Evolutionary conservation across 495 filamentous ascomycete genomes (phyloP).

Genomic region (Physcia stellaris): DNA sequence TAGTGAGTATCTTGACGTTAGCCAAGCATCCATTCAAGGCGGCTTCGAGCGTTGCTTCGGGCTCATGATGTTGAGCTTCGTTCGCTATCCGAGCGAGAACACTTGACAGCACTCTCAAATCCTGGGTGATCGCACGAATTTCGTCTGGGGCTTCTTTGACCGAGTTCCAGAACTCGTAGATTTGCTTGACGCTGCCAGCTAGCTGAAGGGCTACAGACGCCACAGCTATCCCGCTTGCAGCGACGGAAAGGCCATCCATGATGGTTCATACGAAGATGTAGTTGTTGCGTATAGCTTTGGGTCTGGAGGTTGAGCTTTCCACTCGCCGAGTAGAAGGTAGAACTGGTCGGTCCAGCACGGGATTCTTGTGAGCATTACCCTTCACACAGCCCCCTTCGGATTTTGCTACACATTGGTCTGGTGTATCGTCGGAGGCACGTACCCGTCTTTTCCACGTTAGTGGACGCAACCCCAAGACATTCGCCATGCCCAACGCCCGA

Average conservation of each 20-base stretch:
- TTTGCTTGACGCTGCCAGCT: constrained; percentile 16
- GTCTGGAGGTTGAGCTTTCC: too few relatives aligned
- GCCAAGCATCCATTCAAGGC: constrained; percentile 4
- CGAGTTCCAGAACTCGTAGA: constrained; percentile 22
- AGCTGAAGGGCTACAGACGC: constrained; percentile 17
- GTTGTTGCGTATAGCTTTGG: too few relatives aligned
- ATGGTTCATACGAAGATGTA: too few relatives aligned
- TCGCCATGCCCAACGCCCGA: too few relatives aligned
- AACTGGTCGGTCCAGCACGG: too few relatives aligned
- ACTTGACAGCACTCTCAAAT: constrained; percentile 19
- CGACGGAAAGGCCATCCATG: constrained; percentile 19
- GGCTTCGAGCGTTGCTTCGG: constrained; percentile 5
- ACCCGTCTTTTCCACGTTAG: too few relatives aligned
- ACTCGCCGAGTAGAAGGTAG: too few relatives aligned
- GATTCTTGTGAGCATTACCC: too few relatives aligned
- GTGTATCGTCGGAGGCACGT: too few relatives aligned
- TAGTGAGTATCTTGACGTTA: constrained; percentile 11
- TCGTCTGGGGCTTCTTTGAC: constrained; percentile 21
- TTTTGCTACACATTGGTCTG: too few relatives aligned
- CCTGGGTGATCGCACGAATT: constrained; percentile 16
- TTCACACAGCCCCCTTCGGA: too few relatives aligned
- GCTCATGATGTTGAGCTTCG: constrained; percentile 9
- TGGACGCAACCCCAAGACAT: too few relatives aligned
- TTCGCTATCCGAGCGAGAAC: constrained; percentile 14
- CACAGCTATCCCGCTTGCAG: constrained; percentile 26